phyloP scores from a whole-genome alignment of 2,329 filamentous ascomycete genomes.

The Karstenula rhodostoma region DNA sequence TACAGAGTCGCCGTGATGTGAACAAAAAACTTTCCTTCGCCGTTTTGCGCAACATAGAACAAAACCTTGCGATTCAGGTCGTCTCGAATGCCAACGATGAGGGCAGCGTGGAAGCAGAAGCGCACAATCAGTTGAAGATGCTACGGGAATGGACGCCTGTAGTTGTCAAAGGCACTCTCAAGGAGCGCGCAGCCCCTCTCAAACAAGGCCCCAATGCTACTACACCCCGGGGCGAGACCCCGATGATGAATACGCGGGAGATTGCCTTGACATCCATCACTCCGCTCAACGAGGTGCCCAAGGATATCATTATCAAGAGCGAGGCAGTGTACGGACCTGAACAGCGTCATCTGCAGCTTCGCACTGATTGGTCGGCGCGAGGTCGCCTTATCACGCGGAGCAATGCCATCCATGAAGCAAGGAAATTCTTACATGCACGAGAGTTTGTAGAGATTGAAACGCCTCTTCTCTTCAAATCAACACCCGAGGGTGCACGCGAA shows the following conservation, averaged over 20 bases:
- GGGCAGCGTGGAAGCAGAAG: constrained; percentile 29
- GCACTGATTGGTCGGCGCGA: constrained; percentile 73
- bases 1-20: constrained; percentile 73
- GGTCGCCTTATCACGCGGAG: constrained; percentile 76
- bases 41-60: constrained; percentile 59
- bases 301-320: constrained; percentile 77
- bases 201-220: constrained; percentile 13
- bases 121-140: constrained; percentile 51
- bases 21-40: constrained; percentile 76
- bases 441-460: constrained; percentile 86
- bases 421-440: constrained; percentile 60
- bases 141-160: constrained; percentile 63
- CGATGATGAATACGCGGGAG: constrained; percentile 55
- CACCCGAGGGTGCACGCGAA: constrained; percentile 91
- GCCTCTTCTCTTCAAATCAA: constrained; percentile 95
- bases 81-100: constrained; percentile 54
- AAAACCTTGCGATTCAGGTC: constrained; percentile 58
- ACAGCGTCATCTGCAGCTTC: constrained; percentile 83
- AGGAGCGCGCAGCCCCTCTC: constrained; percentile 50
- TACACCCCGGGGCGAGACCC: neutral
- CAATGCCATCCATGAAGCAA: constrained; percentile 63
- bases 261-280: constrained; percentile 69
- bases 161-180: constrained; percentile 60
- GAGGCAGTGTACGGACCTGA: constrained; percentile 77
- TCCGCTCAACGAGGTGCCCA: constrained; percentile 76